Base-by-base conservation (phyloP, 1,139 yeast species). In the Lodderomyces elongisporus region DNA sequence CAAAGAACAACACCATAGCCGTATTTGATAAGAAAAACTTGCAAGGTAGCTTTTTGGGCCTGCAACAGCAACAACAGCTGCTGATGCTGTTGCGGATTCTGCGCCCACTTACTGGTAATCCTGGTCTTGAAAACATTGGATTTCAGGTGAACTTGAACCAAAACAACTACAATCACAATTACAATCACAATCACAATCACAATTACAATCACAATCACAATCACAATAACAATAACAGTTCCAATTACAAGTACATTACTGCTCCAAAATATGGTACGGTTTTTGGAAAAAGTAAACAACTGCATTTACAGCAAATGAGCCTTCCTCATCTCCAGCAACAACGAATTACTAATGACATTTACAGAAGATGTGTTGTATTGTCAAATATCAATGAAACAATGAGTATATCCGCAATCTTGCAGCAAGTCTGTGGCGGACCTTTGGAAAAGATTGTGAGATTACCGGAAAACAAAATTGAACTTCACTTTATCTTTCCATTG, bases 341-440 rank as follows among this genome's bases (percentile, higher is more conserved):
- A 12, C 22, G n/a, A 7, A 14, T 10, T 6, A 3, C 14, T 8
- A 28, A 24, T 17, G 30, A 31, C 10, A 21, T 15, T 14, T 18
- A 15, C 5, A 25, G 30, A 28, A 28, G 51, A 37, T 36, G 48
- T 30, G 33, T 57, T 5, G 41, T 53, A 1, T 27, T 56, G n/a
- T 47, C 41, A 24, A 45, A 48, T 18, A 34, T 57, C 4, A 42
- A 45, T 20, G 28, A 36, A 7, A 23, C 36, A n/a, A 38, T 49
- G 31, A 79, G 84, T 5, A 44, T 78, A 4, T 65, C 62, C 18
- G 62, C 76, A 23, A 54, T 83, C 9, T 45, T 84, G 13, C 55
- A 77, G 2, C 85, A 79, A 42, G 63, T 83, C 0, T 62, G 70
- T 46, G 94, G 95, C 0, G 95, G 95, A 0, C 87, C 91, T 0